Evolutionary conservation across 495 filamentous ascomycete genomes (phyloP).

Genomic region (Amphirosellinia nigrospora): DNA sequence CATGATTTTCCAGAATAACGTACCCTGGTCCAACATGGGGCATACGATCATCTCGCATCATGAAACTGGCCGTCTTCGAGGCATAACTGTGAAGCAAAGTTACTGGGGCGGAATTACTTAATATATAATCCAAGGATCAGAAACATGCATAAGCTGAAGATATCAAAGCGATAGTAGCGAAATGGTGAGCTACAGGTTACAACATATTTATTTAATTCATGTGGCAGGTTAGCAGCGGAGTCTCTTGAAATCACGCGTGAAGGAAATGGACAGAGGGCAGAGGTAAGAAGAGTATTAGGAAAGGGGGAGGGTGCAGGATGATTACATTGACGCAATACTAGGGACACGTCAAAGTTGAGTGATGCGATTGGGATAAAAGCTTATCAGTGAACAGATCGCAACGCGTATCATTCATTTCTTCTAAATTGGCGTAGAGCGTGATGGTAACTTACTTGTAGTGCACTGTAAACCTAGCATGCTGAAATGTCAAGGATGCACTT

Average conservation of each 20-base stretch:
- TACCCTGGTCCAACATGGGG: background rate
- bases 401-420: background rate
- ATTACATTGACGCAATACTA: background rate
- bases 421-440: background rate
- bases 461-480: background rate
- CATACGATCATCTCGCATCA: background rate
- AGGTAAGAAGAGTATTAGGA: constrained; percentile 13
- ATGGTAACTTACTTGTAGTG: background rate
- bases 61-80: background rate
- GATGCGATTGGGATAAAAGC: background rate
- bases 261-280: background rate
- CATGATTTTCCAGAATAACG: background rate
- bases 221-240: constrained; percentile 14
- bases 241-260: background rate
- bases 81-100: background rate
- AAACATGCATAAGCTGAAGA: too few species aligned
- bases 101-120: background rate
- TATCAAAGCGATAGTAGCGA: too few species aligned
- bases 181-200: background rate
- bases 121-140: background rate
- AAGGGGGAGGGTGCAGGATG: background rate
- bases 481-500: background rate
- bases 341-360: background rate
- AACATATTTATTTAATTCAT: constrained; percentile 2
- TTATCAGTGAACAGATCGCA: background rate